Evolutionary conservation across 345 rosid genomes (phyloP).

Genomic region (Brassica carinata): DNA sequence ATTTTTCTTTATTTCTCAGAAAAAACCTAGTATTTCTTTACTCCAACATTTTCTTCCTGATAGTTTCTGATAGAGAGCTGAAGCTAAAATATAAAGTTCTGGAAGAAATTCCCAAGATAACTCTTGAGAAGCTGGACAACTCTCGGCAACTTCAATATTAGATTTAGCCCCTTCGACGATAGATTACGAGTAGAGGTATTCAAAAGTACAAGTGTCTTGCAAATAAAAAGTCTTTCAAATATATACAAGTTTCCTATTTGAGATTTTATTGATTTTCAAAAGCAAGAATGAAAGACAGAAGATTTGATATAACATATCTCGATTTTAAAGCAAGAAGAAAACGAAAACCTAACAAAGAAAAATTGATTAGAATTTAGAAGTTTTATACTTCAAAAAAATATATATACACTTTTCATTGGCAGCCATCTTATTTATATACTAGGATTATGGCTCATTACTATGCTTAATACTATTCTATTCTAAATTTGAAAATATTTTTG

Average conservation of each 20-base stretch:
- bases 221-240: neutral
- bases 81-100: neutral
- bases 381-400: too few relatives aligned
- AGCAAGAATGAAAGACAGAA: neutral
- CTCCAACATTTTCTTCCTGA: neutral
- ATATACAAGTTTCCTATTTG: neutral
- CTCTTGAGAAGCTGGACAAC: neutral
- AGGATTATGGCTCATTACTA: too few relatives aligned
- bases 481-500: too few relatives aligned
- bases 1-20: too few relatives aligned
- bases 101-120: neutral
- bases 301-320: neutral
- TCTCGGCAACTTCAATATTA: neutral
- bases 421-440: too few relatives aligned
- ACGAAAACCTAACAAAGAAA: too few relatives aligned
- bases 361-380: too few relatives aligned
- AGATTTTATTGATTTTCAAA: neutral
- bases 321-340: too few relatives aligned
- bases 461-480: too few relatives aligned
- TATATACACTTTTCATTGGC: too few relatives aligned
- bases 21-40: neutral
- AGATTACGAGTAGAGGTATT: neutral
- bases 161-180: too few relatives aligned
- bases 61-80: neutral
- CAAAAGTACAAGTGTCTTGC: neutral